A percentile compares a stretch with the other conserved stretches of the same genome.
Evolutionary conservation across 192 early-diverging fungal genomes (phyloP).

Genomic region (Ambispora gerdemannii): DNA sequence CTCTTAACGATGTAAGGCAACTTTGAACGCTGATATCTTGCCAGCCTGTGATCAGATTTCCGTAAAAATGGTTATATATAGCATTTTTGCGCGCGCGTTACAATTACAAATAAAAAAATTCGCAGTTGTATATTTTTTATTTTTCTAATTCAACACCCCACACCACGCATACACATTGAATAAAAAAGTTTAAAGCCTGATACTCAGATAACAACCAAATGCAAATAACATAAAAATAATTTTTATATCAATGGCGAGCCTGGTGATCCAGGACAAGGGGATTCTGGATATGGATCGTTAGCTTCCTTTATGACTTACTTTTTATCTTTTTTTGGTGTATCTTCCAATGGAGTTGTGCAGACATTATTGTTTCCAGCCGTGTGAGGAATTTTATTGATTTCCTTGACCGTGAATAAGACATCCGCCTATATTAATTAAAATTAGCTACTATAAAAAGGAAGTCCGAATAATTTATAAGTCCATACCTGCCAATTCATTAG

Average conservation of each 20-base stretch:
- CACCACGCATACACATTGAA: no score
- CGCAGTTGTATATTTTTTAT: no score
- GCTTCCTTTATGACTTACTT: background rate
- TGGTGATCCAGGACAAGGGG: slow-evolving; percentile 14
- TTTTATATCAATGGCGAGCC: slow-evolving; percentile 8
- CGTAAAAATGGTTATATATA: no score
- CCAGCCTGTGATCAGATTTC: no score
- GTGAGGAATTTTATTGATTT: background rate
- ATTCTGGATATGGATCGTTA: background rate
- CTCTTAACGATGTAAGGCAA: no score
- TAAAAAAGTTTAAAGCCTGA: no score
- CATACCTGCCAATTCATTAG: slow-evolving; percentile 16
- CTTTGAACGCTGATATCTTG: no score
- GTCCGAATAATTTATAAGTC: background rate
- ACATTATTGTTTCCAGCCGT: no score
- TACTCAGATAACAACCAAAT: slow-evolving; percentile 4
- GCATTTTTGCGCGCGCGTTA: no score
- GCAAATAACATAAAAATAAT: no score
- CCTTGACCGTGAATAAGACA: background rate
- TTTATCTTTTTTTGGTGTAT: background rate
- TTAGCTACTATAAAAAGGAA: background rate
- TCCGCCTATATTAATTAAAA: background rate
- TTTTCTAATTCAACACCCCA: no score
- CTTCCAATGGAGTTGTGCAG: slow-evolving; percentile 1
- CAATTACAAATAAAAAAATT: no score